phyloP scores from a whole-genome alignment of 257 asterid species.

The Osmanthus fragrans region DNA sequence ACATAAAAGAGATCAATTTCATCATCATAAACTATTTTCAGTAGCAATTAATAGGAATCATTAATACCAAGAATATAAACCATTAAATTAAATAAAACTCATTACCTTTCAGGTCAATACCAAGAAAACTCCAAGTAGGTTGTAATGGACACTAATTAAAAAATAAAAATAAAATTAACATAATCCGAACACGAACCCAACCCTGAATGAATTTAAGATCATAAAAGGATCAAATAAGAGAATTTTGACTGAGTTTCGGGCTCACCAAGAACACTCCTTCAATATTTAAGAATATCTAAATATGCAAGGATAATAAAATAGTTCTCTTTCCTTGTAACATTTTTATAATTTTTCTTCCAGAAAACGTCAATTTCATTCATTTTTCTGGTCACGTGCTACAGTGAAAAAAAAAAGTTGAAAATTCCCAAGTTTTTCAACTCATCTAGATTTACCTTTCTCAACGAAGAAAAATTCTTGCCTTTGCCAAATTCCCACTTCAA shows the following conservation, averaged over 20 bases:
- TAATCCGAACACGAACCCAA: neutral
- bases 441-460: neutral
- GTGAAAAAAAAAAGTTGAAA: neutral
- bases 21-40: neutral
- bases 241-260: constrained; percentile 11
- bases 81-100: neutral
- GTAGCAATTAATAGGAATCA: neutral
- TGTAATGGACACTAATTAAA: neutral
- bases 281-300: constrained; percentile 4
- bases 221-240: neutral
- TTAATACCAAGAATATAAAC: neutral
- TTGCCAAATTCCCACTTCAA: constrained; percentile 3
- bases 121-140: constrained; percentile 1
- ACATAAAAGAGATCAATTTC: neutral
- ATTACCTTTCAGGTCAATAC: neutral
- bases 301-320: neutral
- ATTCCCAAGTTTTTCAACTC: neutral
- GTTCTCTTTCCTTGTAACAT: neutral
- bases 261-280: constrained; percentile 6
- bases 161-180: neutral
- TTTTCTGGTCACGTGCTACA: constrained; percentile 8
- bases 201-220: neutral
- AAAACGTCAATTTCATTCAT: neutral
- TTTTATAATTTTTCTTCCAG: neutral
- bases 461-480: constrained; percentile 20